Evolutionary conservation across 768 basidiomycete genomes (phyloP).

Genomic region (Lentinula lateritia): DNA sequence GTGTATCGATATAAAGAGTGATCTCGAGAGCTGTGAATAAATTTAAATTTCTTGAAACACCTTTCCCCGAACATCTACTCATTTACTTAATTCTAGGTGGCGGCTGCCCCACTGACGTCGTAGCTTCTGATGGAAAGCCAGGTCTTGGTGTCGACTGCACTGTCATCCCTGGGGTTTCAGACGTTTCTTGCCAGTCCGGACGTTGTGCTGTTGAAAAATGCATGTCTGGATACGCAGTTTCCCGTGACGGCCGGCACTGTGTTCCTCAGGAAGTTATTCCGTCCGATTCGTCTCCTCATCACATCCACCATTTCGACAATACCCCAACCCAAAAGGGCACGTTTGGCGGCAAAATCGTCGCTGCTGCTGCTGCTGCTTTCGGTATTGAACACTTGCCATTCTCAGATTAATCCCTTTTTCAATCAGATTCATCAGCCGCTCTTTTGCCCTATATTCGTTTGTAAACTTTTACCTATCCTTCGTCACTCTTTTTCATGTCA

Average conservation of each 20-base stretch:
- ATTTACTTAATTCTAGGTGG: constrained; percentile 21
- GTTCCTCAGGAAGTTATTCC: not conserved
- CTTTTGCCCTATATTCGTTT: no score
- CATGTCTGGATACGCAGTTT: constrained; percentile 21
- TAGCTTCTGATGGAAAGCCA: constrained; percentile 14
- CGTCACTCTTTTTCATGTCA: not conserved
- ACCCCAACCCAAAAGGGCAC: not conserved
- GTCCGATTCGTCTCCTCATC: not conserved
- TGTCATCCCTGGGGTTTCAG: constrained; percentile 27
- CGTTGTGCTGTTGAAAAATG: constrained; percentile 28
- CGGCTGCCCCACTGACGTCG: constrained; percentile 25
- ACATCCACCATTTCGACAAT: not conserved
- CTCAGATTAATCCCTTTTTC: not conserved
- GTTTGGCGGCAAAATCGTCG: not conserved
- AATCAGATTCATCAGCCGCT: not conserved
- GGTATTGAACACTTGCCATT: not conserved
- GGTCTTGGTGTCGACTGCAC: constrained; percentile 28
- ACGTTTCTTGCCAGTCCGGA: constrained; percentile 28
- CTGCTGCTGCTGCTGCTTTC: not conserved
- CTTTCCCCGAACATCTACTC: not conserved
- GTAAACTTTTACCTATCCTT: not conserved
- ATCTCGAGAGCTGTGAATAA: constrained; percentile 33
- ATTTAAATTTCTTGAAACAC: constrained; percentile 2
- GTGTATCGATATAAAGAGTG: constrained; percentile 25
- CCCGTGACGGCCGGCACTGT: constrained; percentile 7